Conservation (phyloP, 2,329 filamentous ascomycete genomes). For the Cercospora nicotianae region DNA sequence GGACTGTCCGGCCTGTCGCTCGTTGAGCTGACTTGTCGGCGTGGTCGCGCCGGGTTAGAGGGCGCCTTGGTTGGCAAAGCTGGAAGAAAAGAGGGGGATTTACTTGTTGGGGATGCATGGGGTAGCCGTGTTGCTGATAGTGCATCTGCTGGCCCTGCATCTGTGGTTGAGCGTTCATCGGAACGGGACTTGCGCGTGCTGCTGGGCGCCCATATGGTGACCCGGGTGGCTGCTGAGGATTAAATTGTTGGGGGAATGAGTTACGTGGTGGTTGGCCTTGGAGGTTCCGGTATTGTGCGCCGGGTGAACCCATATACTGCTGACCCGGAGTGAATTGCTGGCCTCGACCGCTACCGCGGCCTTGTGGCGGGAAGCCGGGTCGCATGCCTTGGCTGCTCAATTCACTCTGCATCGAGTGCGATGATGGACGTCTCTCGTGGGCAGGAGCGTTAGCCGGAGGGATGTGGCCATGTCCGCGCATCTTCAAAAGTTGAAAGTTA, state of each 20-base stretch:
- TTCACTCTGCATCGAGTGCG: conserved; percentile 77
- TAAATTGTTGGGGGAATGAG: conserved; percentile 39
- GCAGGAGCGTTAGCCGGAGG: conserved; percentile 54
- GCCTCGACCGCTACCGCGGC: conserved; percentile 55
- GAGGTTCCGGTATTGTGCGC: conserved; percentile 53
- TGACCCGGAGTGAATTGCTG: conserved; percentile 45
- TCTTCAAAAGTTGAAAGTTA: conserved; percentile 24
- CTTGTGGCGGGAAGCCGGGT: conserved; percentile 44
- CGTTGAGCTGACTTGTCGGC: conserved; percentile 21
- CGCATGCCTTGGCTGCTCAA: conserved; percentile 60
- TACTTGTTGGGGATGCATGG: conserved; percentile 60
- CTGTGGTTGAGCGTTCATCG: conserved; percentile 62
- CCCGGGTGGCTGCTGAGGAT: conserved; percentile 31
- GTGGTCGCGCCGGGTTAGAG: conserved; percentile 22
- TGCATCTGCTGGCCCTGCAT: conserved; percentile 65
- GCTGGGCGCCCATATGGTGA: conserved; percentile 41
- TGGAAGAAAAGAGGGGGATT: conserved; percentile 48
- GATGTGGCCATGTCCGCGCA: conserved; percentile 28
- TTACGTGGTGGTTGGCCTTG: conserved; percentile 52
- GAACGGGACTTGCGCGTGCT: conserved; percentile 62
- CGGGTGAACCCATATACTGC: conserved; percentile 56
- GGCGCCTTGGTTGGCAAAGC: conserved; percentile 17
- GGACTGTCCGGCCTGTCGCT: conserved; percentile 23
- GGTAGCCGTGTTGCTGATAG: conserved; percentile 59
- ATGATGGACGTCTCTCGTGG: conserved; percentile 83